These are phyloP conservation scores for Violaceomyces palustris DNA, from an alignment of 1,284 basidiomycete species.

Conservation along the genomic window DNA sequence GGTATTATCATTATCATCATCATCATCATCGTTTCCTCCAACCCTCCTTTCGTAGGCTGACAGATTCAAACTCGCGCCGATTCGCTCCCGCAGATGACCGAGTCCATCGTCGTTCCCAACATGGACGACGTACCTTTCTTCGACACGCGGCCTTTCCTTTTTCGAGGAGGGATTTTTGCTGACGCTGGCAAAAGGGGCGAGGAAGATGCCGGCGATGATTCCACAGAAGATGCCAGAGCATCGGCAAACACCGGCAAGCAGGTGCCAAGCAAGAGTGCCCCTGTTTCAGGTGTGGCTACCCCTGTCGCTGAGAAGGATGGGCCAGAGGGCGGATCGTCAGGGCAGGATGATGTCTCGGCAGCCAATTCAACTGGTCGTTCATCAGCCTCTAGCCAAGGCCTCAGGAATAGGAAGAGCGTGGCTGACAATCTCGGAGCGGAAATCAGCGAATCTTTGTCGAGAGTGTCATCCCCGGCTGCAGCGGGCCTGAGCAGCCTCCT, in stretches of 20 bases:
- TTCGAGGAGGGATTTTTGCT: slow-evolving; percentile 84
- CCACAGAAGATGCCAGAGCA: slow-evolving; percentile 2
- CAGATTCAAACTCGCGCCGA: background rate
- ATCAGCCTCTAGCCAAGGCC: too few relatives aligned
- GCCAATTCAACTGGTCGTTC: too few relatives aligned
- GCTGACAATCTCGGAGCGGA: too few relatives aligned
- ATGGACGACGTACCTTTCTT: slow-evolving; percentile 98
- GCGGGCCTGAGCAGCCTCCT: slow-evolving; percentile 3
- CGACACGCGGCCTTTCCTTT: slow-evolving; percentile 62
- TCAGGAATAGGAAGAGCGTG: too few relatives aligned
- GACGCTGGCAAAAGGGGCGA: slow-evolving; percentile 60
- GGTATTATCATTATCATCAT: too few relatives aligned
- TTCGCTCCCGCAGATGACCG: slow-evolving; percentile 64
- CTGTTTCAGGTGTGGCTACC: slow-evolving; percentile 20
- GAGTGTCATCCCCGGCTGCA: slow-evolving; percentile 5
- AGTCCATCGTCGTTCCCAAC: slow-evolving; percentile 89
- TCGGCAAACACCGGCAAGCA: slow-evolving; percentile 3
- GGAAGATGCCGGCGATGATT: slow-evolving; percentile 1
- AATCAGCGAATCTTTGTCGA: too few relatives aligned
- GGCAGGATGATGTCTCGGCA: too few relatives aligned
- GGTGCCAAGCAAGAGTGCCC: slow-evolving; percentile 14
- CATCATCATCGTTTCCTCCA: too few relatives aligned
- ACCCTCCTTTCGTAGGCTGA: background rate
- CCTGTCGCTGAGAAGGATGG: too few relatives aligned
- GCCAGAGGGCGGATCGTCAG: too few relatives aligned